A percentile compares a stretch with the other conserved stretches of the same genome.
Evolutionary conservation across 2,329 filamentous ascomycete genomes (phyloP).

Genomic region (Beauveria medogensis): DNA sequence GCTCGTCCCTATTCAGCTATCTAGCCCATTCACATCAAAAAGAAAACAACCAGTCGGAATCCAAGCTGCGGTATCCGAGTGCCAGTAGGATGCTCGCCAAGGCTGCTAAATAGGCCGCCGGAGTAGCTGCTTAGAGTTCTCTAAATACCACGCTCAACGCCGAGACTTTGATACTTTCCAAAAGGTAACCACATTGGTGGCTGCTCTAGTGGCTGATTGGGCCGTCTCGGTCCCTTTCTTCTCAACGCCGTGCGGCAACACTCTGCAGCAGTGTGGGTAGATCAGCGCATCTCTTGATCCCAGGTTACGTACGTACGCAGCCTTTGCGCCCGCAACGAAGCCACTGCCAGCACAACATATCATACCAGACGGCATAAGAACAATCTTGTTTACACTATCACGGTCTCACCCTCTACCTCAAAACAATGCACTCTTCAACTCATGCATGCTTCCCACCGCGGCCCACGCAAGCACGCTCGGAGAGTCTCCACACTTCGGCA

Average conservation of each 20-base stretch:
- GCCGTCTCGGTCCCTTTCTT: background rate
- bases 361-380: background rate
- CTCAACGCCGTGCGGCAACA: background rate
- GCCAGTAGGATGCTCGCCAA: background rate
- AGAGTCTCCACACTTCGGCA: background rate
- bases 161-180: background rate
- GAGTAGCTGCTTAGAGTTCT: too few relatives aligned
- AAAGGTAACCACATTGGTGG: background rate
- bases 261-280: background rate
- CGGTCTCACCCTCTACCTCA: background rate
- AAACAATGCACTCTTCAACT: background rate
- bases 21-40: background rate
- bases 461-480: background rate
- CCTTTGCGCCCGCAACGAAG: background rate
- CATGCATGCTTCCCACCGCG: background rate
- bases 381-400: background rate
- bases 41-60: background rate
- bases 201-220: background rate
- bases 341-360: conserved; percentile 1
- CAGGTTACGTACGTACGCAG: background rate
- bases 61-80: background rate
- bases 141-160: background rate
- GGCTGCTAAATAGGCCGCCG: background rate
- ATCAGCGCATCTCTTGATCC: background rate
- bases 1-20: too few relatives aligned